Evolutionary conservation across 2,329 filamentous ascomycete genomes (phyloP), one percentile per base, ranked within the genome.

Genomic region (Talaromyces sp.): DNA sequence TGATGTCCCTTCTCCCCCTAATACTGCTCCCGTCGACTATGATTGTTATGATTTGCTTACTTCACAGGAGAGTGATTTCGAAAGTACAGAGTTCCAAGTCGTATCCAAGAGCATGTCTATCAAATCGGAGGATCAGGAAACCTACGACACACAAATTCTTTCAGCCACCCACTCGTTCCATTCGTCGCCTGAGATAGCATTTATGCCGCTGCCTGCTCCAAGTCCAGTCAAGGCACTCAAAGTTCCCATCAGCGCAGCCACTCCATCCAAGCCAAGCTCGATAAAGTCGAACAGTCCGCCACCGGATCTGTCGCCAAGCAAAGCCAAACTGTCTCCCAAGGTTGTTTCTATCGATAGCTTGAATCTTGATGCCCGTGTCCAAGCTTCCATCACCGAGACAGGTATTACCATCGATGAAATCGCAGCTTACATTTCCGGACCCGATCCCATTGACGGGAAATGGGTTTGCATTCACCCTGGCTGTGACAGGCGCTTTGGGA

Each of bases 401-500:
- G 94, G 94, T 31, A 89, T 98, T 64, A 93, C 90, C 0, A 82
- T 90, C 50, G 93, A 97, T 70, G 92, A 98, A 70, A 93, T 94
- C 70, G 85, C 88, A 4, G 85, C 86, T 59, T 92, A 85, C 77
- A 94, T 94, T 70, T 83, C 85, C 58, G 90, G 89, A 1, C 90
- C 90, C 0, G 90, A 92, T 70, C 82, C 87, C 2, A 75, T 78
- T n/a, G 90, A 93, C 70, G 89, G 89, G 70, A 93, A 92, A 78
- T 95, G 90, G 89, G 82, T 88, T 7, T 95, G 91, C 74, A 79
- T 87, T n/a, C 93, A 81, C 71, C 82, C 92, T 9, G 89, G 88
- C 33, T 99, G 95, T 78, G 86, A 89, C 70, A 96, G 97, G 78
- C 87, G 89, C 62, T 98, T 99, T 75, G 94, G 93, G n/a, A 88